phyloP scores from a whole-genome alignment of 2,329 filamentous ascomycete genomes.

The Trichoderma koningii region DNA sequence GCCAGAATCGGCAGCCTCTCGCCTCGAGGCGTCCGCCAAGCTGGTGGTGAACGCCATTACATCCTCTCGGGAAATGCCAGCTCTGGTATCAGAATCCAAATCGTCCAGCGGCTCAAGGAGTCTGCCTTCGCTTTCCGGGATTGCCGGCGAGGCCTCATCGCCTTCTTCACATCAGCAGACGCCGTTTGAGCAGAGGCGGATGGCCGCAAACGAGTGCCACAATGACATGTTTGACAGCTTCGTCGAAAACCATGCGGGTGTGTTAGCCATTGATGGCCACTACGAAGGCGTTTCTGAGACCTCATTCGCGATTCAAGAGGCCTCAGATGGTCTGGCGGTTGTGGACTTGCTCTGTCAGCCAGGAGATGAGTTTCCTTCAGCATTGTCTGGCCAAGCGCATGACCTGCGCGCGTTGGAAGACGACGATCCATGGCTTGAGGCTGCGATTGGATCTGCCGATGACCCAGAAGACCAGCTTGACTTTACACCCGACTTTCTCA shows the following conservation, averaged over 20 bases:
- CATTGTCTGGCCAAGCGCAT: not conserved
- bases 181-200: not conserved
- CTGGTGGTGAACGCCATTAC: slow-evolving; percentile 8
- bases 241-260: not conserved
- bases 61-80: slow-evolving; percentile 5
- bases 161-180: not conserved
- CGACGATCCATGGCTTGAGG: not conserved
- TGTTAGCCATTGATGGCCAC: not conserved
- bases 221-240: not conserved
- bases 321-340: slow-evolving; percentile 11
- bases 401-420: not conserved
- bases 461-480: not conserved
- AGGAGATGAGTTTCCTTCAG: not conserved
- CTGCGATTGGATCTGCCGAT: not conserved
- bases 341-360: slow-evolving; percentile 11
- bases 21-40: slow-evolving; percentile 5
- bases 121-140: not conserved
- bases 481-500: slow-evolving; percentile 8
- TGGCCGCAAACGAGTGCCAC: not conserved
- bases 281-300: not conserved
- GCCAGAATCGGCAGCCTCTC: not conserved
- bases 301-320: not conserved
- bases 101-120: not conserved
- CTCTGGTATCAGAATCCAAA: slow-evolving; percentile 1
- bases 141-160: slow-evolving; percentile 5